Evolutionary conservation across 2,329 filamentous ascomycete species (phyloP).

Genomic region (Penicillium sp.): DNA sequence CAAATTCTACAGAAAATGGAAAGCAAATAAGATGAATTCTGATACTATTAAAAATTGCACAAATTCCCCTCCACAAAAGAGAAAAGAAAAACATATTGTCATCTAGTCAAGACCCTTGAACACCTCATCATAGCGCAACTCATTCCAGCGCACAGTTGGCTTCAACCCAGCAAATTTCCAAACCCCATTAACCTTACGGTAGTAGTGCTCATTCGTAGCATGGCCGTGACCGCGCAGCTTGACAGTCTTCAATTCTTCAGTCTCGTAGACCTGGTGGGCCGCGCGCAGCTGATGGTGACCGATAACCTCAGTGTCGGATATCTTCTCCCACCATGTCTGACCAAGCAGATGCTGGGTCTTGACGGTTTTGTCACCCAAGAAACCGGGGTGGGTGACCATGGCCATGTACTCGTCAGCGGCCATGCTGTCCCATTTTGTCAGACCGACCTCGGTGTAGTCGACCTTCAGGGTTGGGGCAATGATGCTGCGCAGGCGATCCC

Average conservation of each 20-base stretch:
- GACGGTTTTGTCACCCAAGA: constrained; percentile 62
- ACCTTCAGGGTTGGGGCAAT: constrained; percentile 49
- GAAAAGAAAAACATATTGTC: neutral
- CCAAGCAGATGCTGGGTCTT: constrained; percentile 67
- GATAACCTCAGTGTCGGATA: constrained; percentile 59
- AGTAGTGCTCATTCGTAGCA: constrained; percentile 58
- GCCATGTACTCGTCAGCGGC: constrained; percentile 60
- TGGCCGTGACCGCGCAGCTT: constrained; percentile 62
- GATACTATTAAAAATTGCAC: neutral
- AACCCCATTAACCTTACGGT: constrained; percentile 57
- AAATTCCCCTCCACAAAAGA: neutral
- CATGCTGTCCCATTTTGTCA: constrained; percentile 63
- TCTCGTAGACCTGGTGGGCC: constrained; percentile 62
- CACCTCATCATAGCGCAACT: constrained; percentile 60
- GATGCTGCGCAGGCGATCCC: constrained; percentile 42
- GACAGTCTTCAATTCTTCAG: constrained; percentile 50
- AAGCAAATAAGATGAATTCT: neutral
- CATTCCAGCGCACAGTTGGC: constrained; percentile 58
- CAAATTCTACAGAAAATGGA: neutral
- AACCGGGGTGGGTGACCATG: constrained; percentile 58
- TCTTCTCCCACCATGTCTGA: constrained; percentile 57
- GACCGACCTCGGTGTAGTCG: constrained; percentile 68
- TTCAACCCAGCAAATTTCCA: constrained; percentile 62
- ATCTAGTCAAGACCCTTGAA: constrained; percentile 38
- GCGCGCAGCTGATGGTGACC: constrained; percentile 64